Conservation (phyloP, 352 stramenopile species). For the Albugo laibachii region DNA sequence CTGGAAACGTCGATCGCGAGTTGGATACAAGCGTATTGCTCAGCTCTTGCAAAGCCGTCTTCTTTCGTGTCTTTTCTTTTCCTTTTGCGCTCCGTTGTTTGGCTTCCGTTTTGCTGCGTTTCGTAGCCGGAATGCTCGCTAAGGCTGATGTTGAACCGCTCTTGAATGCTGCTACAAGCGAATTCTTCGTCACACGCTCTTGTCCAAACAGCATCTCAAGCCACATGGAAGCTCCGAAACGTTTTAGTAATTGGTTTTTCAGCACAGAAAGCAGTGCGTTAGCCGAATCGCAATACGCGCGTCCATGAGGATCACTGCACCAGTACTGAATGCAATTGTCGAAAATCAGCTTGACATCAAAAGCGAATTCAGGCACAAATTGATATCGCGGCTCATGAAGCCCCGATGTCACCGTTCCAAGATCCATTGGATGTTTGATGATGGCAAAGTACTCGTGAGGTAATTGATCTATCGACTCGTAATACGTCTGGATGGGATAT, state of each 20-base stretch:
- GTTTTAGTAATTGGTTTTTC: constrained; percentile 16
- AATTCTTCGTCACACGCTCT: constrained; percentile 2
- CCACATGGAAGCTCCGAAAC: constrained; percentile 14
- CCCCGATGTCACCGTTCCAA: constrained; percentile 50
- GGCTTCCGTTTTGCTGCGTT: no score
- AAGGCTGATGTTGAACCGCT: neutral
- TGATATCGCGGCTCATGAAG: constrained; percentile 54
- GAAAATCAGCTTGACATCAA: constrained; percentile 58
- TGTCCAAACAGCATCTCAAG: constrained; percentile 21
- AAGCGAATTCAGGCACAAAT: constrained; percentile 27
- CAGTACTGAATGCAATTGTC: constrained; percentile 75
- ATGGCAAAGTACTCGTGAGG: constrained; percentile 69
- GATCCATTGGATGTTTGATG: constrained; percentile 63
- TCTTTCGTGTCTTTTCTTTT: no score
- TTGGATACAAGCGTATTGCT: neutral
- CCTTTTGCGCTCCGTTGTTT: no score
- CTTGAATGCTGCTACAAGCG: neutral
- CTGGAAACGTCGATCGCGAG: constrained; percentile 13
- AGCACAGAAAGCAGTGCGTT: constrained; percentile 32
- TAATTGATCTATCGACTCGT: constrained; percentile 59
- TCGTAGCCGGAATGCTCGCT: no score
- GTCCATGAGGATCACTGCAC: constrained; percentile 47
- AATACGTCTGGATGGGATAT: constrained; percentile 71
- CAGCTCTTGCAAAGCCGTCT: neutral
- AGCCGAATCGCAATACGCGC: constrained; percentile 59